Percentiles rank a stretch among this genome's conserved stretches.
Conservation (phyloP, 2,329 filamentous ascomycete genomes). For the Chaetomium globosum region DNA sequence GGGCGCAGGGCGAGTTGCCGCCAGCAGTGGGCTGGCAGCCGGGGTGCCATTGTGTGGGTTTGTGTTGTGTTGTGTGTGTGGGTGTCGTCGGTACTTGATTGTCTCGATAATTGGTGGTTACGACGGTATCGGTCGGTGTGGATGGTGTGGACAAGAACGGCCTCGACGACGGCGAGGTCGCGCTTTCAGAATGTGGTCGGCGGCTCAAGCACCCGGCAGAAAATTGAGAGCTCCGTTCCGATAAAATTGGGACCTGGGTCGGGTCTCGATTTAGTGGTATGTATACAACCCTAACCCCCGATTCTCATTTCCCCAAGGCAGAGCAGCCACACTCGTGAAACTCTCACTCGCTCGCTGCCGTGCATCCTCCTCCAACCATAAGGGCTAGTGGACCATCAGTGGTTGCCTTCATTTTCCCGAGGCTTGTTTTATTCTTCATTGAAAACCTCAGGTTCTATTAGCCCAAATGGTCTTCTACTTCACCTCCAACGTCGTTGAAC, state of each 20-base stretch:
- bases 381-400: not conserved
- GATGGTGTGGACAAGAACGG: conserved; percentile 21
- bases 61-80: conserved; percentile 8
- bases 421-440: not conserved
- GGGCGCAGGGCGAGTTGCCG: conserved; percentile 33
- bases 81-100: not conserved
- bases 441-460: not conserved
- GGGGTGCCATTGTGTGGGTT: conserved; percentile 40
- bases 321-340: not conserved
- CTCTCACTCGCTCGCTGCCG: conserved; percentile 3
- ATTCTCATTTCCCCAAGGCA: not conserved
- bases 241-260: conserved; percentile 6
- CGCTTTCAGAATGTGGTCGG: conserved; percentile 21
- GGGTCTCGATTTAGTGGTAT: not conserved
- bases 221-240: conserved; percentile 34
- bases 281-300: conserved; percentile 3
- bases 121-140: conserved; percentile 21
- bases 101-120: conserved; percentile 9
- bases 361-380: not conserved
- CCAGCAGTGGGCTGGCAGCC: conserved; percentile 43
- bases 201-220: conserved; percentile 25
- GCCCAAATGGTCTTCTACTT: conserved; percentile 92
- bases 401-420: not conserved
- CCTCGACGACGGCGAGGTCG: conserved; percentile 32
- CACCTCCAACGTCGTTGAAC: conserved; percentile 79